Evolutionary conservation across 495 filamentous ascomycete genomes (phyloP).

Genomic region (Aspergillus nanangensis): DNA sequence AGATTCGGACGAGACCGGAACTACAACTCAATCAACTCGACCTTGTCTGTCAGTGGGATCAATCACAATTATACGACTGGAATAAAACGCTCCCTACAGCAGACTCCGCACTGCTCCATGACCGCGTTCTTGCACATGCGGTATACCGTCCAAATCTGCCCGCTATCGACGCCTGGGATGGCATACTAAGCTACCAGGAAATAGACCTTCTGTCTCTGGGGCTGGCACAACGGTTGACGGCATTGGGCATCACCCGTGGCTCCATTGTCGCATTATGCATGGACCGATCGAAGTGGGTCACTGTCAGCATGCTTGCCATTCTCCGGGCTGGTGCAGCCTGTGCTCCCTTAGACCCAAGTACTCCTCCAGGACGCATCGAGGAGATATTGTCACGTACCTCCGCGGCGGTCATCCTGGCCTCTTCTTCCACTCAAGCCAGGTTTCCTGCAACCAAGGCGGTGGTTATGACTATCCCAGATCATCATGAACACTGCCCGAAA

Average conservation of each 20-base stretch:
- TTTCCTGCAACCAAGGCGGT: no score
- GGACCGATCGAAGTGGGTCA: neutral
- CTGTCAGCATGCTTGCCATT: neutral
- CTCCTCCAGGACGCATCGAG: neutral
- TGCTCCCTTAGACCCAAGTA: neutral
- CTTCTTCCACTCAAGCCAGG: no score
- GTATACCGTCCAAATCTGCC: neutral
- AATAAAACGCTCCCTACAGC: neutral
- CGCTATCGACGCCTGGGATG: constrained; percentile 1
- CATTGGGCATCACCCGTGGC: neutral
- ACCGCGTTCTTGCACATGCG: neutral
- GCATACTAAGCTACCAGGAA: neutral
- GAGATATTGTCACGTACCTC: neutral
- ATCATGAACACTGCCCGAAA: neutral
- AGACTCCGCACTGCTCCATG: neutral
- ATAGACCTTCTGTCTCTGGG: neutral
- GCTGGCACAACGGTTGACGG: neutral
- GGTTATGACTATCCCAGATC: no score
- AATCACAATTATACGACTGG: neutral
- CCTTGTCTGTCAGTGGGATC: neutral
- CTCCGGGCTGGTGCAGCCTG: neutral
- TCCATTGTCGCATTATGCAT: neutral
- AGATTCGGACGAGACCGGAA: neutral
- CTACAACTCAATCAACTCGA: neutral
- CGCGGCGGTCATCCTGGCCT: no score